Conservation (phyloP, 139 green algal species). For the Limnomonas spitsbergensis region DNA sequence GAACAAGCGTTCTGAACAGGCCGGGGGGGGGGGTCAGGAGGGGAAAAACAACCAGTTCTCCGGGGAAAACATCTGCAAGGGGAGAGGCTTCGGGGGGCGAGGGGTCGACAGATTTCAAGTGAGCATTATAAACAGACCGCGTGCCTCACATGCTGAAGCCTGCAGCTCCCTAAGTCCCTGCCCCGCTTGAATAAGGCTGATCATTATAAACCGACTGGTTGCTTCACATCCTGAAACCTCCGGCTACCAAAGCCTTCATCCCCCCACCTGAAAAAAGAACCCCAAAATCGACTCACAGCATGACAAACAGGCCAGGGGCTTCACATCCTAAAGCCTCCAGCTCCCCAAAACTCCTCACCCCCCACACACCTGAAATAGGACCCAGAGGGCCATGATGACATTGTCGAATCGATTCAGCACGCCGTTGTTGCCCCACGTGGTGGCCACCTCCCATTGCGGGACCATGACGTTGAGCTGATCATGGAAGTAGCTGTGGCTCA, state of each 20-base stretch:
- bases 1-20: neutral
- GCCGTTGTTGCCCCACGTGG: neutral
- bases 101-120: too few species aligned
- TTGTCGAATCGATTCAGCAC: conserved; percentile 60
- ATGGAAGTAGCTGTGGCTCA: neutral
- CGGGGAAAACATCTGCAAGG: too few species aligned
- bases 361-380: conserved; percentile 53
- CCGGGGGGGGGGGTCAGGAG: neutral
- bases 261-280: neutral
- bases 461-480: neutral
- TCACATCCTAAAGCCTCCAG: neutral
- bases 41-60: too few species aligned
- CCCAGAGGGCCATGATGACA: conserved; percentile 49
- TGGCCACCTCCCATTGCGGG: neutral
- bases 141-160: too few species aligned
- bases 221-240: too few species aligned
- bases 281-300: neutral
- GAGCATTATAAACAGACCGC: too few species aligned
- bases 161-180: too few species aligned
- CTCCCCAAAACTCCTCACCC: neutral
- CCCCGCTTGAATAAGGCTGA: too few species aligned
- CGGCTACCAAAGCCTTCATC: neutral
- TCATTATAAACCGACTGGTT: too few species aligned
- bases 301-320: neutral
- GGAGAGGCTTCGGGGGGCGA: too few species aligned